Evolutionary conservation across 345 rosid species (phyloP), one percentile per base, ranked within the genome.

Genomic region (Aquilaria sinensis): DNA sequence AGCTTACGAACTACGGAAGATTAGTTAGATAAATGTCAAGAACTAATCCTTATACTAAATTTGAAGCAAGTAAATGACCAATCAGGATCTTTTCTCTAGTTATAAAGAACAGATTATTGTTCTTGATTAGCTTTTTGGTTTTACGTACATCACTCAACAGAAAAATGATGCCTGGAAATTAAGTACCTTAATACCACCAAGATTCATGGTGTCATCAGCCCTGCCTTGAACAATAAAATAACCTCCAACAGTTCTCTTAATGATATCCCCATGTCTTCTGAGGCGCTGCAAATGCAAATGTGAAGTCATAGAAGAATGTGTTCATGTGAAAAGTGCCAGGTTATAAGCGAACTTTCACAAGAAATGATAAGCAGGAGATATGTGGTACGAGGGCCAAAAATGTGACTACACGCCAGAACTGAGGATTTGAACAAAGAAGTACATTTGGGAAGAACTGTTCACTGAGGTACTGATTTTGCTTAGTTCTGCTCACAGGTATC

Each of bases 181-280:
- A 8, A 4, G 11, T 73, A 85, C 98, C 97, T 90, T 93, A 64
- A 90, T 93, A 61, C 98, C 98, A 58, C 97, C 97, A 59, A 93
- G 92, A 69, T 93, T 93, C 98, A 93, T 93, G 60, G 98, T 93
- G 76, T 90, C 98, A 77, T 93, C 95, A 61, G 96, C 92, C 77
- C 98, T 72, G 31, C 98, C 97, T 70, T 84, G 96, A 13, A 90
- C 94, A 51, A 70, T 8, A 23, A 58, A 80, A 68, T 79, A 86
- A 67, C 97, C 96, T 61, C 98, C 94, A 32, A 77, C 65, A 1
- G 90, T 88, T 75, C 83, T 79, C 76, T 80, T 77, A 46, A 90
- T 43, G 34, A 93, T 68, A 81, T 93, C 94, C 62, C 98, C 97
- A 31, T 93, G 98, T 66, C 97, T 84, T 77, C 97, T 85, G 11